Evolutionary conservation across 1,284 basidiomycete genomes (phyloP), one percentile per base, ranked within the genome.

Genomic region (Tylopilus orsonianus): DNA sequence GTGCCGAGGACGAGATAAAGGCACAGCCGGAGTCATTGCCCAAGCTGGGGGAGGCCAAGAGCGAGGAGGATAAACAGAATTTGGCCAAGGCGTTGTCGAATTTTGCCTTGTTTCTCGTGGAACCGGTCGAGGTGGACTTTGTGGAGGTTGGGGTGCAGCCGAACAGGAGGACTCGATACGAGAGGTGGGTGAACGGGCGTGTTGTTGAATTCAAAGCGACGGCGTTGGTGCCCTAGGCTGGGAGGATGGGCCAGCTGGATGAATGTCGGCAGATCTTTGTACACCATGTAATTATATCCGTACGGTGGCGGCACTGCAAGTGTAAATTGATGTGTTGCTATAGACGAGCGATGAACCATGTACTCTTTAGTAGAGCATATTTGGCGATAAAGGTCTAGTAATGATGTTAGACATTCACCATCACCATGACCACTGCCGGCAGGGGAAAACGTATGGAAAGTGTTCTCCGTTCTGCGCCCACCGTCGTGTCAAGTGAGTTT

Each of bases 91-190:
- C 87, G 22, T 62, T 84, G 48, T 54, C 62, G 10, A 84, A 85
- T 59, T 89, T 87, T 56, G 78, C 81, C 8, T 61, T 89, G 58
- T 60, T 89, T 34, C 56, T 87, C 12, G 67, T 88, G 30, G 85
- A 88, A 52, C 83, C 86, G 4, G 57, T 65, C 1, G 73, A 78
- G 48, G 78, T 87, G 34, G 86, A 89, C 60, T 79, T 78, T 66
- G 59, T 80, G 5, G 82, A 85, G 59, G 58, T 88, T 40, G 75
- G 67, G 0, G 69, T 74, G 9, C 50, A 67, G 16, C 83, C 83
- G 16, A 76, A 86, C 56, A 71, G 73, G 52, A 70, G 87, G 56
- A 81, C 77, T 23, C 64, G 64, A 44, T 87, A 81, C 57, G 66
- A 61, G 22, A 66, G 62, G 49, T 43, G 48, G 48, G 65, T 71